These are phyloP conservation scores for Coemansia sp. DNA, from an alignment of 192 early-diverging fungal genomes.

Conservation along the genomic window DNA sequence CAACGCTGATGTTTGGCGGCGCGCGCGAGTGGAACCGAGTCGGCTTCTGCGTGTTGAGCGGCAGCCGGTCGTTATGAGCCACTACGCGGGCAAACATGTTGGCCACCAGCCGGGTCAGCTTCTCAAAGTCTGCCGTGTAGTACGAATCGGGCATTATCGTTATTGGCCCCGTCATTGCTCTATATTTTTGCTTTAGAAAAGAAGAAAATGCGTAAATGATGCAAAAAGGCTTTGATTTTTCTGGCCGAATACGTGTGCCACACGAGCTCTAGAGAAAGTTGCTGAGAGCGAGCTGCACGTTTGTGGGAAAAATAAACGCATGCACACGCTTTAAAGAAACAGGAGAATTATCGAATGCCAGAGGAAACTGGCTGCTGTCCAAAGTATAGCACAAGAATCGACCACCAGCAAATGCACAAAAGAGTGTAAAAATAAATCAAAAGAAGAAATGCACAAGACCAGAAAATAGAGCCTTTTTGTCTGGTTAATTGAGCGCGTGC, in stretches of 20 bases:
- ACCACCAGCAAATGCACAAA: not conserved
- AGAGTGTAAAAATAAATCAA: not conserved
- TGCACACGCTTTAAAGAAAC: not conserved
- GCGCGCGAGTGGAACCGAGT: constrained; percentile 96
- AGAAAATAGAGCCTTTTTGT: not conserved
- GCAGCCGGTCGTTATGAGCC: constrained; percentile 69
- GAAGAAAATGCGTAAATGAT: too few relatives aligned
- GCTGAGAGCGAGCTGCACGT: not conserved
- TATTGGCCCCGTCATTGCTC: not conserved
- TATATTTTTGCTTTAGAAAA: not conserved
- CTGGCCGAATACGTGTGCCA: too few relatives aligned
- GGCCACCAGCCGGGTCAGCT: constrained; percentile 43
- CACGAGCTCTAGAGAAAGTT: too few relatives aligned
- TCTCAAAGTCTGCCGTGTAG: constrained; percentile 40
- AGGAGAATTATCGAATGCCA: not conserved
- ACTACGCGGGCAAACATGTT: constrained; percentile 58
- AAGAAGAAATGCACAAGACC: not conserved
- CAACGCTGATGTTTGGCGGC: constrained; percentile 80
- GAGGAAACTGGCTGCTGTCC: not conserved
- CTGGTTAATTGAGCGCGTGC: not conserved
- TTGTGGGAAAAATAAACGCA: not conserved
- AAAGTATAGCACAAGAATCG: not conserved
- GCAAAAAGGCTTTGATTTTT: too few relatives aligned
- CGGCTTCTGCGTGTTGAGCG: constrained; percentile 52
- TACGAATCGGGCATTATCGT: constrained; percentile 48